Conservation (phyloP, 2,329 filamentous ascomycete species). For the Colletotrichum tabaci region DNA sequence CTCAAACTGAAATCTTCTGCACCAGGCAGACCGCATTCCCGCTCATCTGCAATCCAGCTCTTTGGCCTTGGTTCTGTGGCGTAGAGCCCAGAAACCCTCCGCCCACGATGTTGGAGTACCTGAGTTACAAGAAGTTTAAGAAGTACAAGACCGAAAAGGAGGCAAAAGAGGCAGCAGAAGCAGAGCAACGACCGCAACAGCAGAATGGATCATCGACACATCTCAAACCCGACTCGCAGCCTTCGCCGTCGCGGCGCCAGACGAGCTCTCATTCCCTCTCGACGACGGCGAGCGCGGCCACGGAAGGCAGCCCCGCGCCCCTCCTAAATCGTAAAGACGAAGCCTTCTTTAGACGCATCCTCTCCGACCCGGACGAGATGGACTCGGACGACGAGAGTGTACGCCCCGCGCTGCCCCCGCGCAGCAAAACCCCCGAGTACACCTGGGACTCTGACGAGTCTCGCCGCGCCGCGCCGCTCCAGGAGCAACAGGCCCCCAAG, state of each 20-base stretch:
- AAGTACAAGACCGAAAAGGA: constrained; percentile 69
- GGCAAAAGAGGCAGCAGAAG: constrained; percentile 48
- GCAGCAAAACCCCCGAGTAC: constrained; percentile 65
- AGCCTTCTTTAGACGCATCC: constrained; percentile 69
- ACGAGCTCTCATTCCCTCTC: constrained; percentile 43
- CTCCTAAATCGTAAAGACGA: constrained; percentile 72
- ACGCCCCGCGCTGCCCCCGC: constrained; percentile 70
- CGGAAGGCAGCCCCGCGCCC: constrained; percentile 51
- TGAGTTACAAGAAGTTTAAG: constrained; percentile 74
- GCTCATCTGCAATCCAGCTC: constrained; percentile 42
- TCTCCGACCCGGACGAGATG: constrained; percentile 53
- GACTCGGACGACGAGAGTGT: constrained; percentile 53
- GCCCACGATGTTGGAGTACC: constrained; percentile 72
- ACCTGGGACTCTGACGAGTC: constrained; percentile 58
- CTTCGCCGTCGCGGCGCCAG: constrained; percentile 38
- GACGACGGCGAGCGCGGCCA: constrained; percentile 47
- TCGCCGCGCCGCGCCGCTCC: constrained; percentile 21
- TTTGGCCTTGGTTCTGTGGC: background rate
- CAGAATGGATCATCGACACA: constrained; percentile 22
- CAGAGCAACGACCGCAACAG: constrained; percentile 43
- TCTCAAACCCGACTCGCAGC: constrained; percentile 26
- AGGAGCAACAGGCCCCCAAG: constrained; percentile 27
- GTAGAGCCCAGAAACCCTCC: background rate
- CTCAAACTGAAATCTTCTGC: constrained; percentile 4
- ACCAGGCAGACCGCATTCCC: constrained; percentile 3